Percentiles rank a stretch among this genome's conserved stretches.
These are phyloP conservation scores for Hippophae gyantsensis DNA, from an alignment of 306 rosid genomes.

Conservation along the genomic window DNA sequence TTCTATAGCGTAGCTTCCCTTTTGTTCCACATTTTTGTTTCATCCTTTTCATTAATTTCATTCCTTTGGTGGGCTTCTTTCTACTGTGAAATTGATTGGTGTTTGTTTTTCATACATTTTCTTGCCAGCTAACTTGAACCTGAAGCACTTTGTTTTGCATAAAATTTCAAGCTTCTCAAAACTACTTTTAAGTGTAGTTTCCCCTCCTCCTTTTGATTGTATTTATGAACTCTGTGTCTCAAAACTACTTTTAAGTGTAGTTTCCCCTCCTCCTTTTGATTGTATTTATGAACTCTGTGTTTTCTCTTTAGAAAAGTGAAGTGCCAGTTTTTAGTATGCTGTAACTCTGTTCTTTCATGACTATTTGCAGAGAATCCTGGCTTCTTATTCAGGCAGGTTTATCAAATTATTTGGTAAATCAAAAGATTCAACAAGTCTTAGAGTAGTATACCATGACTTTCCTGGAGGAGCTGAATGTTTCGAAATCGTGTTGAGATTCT, in stretches of 20 bases:
- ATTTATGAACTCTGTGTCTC: conserved; percentile 1
- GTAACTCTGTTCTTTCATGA: conserved; percentile 6
- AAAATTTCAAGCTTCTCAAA: conserved; percentile 2
- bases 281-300: not conserved
- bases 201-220: conserved; percentile 3
- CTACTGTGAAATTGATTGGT: conserved; percentile 6
- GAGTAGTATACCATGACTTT: conserved; percentile 79
- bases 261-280: not conserved
- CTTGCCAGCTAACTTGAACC: not conserved
- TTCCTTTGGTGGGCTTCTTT: conserved; percentile 30
- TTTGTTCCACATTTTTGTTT: too few relatives aligned
- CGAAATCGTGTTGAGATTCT: conserved; percentile 67
- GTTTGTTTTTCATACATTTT: not conserved
- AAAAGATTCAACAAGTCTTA: conserved; percentile 35
- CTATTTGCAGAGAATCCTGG: conserved; percentile 42
- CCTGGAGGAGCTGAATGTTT: conserved; percentile 91
- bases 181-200: not conserved
- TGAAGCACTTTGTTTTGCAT: not conserved
- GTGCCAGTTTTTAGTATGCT: not conserved
- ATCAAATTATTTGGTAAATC: conserved; percentile 64
- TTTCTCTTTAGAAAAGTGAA: not conserved
- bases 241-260: not conserved
- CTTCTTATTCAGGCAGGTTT: conserved; percentile 55
- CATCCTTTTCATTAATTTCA: conserved; percentile 23
- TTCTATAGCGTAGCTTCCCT: too few relatives aligned